A percentile compares a stretch with the other conserved stretches of the same genome.
phyloP scores from a whole-genome alignment of 371 early-diverging fungal species.

The Rhizopus stolonifer region DNA sequence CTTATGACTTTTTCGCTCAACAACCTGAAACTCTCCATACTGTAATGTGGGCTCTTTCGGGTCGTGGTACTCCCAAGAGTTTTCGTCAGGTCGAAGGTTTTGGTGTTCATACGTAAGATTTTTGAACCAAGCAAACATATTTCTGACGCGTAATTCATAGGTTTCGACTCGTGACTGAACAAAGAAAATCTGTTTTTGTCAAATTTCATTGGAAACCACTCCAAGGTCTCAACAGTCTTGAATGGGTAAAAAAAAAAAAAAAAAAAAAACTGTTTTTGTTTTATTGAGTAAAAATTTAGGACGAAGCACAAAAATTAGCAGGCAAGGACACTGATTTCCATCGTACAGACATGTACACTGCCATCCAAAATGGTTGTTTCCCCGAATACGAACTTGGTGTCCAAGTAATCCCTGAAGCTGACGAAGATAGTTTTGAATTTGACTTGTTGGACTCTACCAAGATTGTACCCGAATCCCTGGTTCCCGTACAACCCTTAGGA shows the following conservation, averaged over 20 bases:
- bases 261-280: too few species aligned
- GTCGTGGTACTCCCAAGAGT: conserved; percentile 45
- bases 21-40: conserved; percentile 48
- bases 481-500: conserved; percentile 48
- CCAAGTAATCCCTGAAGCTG: conserved; percentile 44
- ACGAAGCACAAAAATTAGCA: conserved; percentile 51
- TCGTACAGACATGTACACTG: conserved; percentile 45
- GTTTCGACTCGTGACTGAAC: conserved; percentile 48
- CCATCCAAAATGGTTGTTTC: conserved; percentile 48
- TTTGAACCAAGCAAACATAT: too few species aligned
- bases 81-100: conserved; percentile 48
- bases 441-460: conserved; percentile 58
- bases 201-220: conserved; percentile 59
- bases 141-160: too few species aligned
- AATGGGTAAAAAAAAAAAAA: conserved; percentile 25
- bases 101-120: conserved; percentile 38
- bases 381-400: conserved; percentile 54
- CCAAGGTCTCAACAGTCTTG: conserved; percentile 42
- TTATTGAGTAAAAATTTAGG: too few species aligned
- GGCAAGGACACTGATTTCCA: conserved; percentile 55
- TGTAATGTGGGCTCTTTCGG: conserved; percentile 45
- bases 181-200: conserved; percentile 44
- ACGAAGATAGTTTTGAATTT: conserved; percentile 47
- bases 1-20: conserved; percentile 52
- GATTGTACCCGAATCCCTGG: conserved; percentile 47